Base-by-base conservation (phyloP, 2,329 filamentous ascomycete species). In the Aspergillus arachidicola region DNA sequence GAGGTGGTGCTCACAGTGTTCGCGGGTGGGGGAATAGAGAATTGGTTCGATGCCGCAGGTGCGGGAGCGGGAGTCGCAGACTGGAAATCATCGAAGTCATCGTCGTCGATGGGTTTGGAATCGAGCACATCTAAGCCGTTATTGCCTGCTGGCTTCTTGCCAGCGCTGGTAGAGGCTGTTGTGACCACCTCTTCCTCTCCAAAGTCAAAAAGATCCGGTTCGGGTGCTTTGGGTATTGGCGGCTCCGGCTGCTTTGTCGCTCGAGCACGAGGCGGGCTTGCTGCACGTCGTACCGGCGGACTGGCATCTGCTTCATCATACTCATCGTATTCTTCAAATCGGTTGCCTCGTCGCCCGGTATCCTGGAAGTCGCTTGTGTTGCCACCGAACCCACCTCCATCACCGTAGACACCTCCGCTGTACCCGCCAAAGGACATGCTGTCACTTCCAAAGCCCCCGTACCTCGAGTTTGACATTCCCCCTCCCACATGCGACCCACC, bases 271-370 rank as follows among this genome's bases (percentile, higher is more conserved):
- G 75, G 72, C 63, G 72, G 71, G 61, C 76, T 69, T 60, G 83
- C 80, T 74, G 83, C 87, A 71, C 84, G 81, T 69, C 82, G 82
- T 38, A 82, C 81, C 28, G 86, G 79, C 63, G 86, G 81, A 58
- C 83, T 76, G 57, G 80, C 80, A 56, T 85, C 83, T 46, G 85
- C 92, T 72, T 97, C 95, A 61, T 98, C 94, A 72, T 90, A 94
- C 79, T 99, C 95, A 75, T 99, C 94, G 73, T 99, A 99, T 79
- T 97, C 95, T 71, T 98, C 94, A 71, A 97, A 99, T 68, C 90
- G 87, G 68, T 96, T 93, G 60, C 85, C 83, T 62, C 89, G 83
- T 63, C 79, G 76, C 38, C 87, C 81, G 26, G 84, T 80, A 69
- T 92, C 89, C 63, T 88, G 85, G 80, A 91, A 96, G 58, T 92